These are phyloP conservation scores for Clonostachys byssicola DNA, from an alignment of 2,329 filamentous ascomycete genomes.

Conservation along the genomic window DNA sequence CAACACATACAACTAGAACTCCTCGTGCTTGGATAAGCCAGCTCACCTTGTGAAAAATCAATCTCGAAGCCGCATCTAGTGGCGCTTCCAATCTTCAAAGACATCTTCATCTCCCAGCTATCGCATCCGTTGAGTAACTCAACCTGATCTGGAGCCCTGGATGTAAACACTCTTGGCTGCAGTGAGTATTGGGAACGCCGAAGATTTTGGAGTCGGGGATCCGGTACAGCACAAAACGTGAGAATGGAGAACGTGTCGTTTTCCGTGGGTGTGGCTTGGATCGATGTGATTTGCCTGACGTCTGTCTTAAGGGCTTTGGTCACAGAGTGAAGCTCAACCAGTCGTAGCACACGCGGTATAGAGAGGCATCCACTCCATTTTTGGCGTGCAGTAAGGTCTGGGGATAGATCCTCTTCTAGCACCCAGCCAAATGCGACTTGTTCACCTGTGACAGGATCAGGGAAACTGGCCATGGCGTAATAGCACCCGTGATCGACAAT, in stretches of 20 bases:
- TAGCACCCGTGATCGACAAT: slow-evolving; percentile 41
- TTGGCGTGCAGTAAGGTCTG: slow-evolving; percentile 32
- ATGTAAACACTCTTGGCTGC: slow-evolving; percentile 15
- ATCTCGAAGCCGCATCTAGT: too few species aligned
- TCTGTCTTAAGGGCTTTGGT: slow-evolving; percentile 24
- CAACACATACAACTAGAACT: too few species aligned
- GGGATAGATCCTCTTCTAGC: slow-evolving; percentile 41
- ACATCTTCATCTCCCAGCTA: too few species aligned
- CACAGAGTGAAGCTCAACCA: slow-evolving; percentile 30
- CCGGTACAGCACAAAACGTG: slow-evolving; percentile 33
- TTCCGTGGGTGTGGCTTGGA: slow-evolving; percentile 15
- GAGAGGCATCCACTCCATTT: slow-evolving; percentile 45
- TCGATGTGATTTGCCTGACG: slow-evolving; percentile 32
- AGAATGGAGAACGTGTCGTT: slow-evolving; percentile 24
- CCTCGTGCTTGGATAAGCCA: too few species aligned
- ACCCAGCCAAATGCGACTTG: slow-evolving; percentile 45
- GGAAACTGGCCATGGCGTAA: slow-evolving; percentile 45
- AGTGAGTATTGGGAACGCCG: slow-evolving; percentile 10
- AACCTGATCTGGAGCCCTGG: too few species aligned
- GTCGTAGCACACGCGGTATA: slow-evolving; percentile 33
- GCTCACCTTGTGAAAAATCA: too few species aligned
- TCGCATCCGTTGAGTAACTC: too few species aligned
- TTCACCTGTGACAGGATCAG: slow-evolving; percentile 31
- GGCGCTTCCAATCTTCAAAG: too few species aligned
- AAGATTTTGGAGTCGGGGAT: slow-evolving; percentile 12